Conservation (phyloP, 2,329 filamentous ascomycete species). For the Sarocladiaceae sp. region DNA sequence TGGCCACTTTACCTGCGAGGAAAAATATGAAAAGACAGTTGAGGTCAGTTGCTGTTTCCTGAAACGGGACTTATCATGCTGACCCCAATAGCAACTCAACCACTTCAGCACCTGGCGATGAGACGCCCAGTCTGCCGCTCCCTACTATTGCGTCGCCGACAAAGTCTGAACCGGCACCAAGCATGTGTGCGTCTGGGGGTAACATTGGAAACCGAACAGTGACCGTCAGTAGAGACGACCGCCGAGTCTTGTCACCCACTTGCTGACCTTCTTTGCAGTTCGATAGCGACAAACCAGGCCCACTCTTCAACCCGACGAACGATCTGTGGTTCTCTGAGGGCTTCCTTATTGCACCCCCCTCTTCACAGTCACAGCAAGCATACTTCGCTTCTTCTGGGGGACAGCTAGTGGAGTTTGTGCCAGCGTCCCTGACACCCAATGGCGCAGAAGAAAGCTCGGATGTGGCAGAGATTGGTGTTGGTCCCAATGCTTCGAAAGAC, state of each 20-base stretch:
- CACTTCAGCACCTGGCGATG: background rate
- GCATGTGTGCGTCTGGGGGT: constrained; percentile 22
- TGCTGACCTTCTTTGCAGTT: constrained; percentile 23
- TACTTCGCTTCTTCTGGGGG: constrained; percentile 32
- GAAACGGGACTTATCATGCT: background rate
- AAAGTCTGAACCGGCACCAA: background rate
- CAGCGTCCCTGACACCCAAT: constrained; percentile 25
- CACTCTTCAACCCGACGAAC: constrained; percentile 32
- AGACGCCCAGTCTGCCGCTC: background rate
- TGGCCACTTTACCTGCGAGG: constrained; percentile 23
- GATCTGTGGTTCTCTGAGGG: constrained; percentile 37
- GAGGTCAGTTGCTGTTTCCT: constrained; percentile 16
- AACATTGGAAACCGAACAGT: constrained; percentile 31
- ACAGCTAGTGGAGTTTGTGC: constrained; percentile 33
- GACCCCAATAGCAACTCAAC: constrained; percentile 21
- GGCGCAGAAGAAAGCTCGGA: constrained; percentile 22
- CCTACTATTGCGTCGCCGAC: constrained; percentile 9
- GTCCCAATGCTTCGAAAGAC: constrained; percentile 27
- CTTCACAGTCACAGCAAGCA: constrained; percentile 22
- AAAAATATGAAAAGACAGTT: constrained; percentile 18
- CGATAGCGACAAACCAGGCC: constrained; percentile 27
- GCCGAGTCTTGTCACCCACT: no score
- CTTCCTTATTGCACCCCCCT: constrained; percentile 31
- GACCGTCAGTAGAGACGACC: constrained; percentile 25
- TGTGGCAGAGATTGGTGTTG: constrained; percentile 33